Evolutionary conservation across 2,329 filamentous ascomycete genomes (phyloP).

Genomic region (Cryoendolithus antarcticus): DNA sequence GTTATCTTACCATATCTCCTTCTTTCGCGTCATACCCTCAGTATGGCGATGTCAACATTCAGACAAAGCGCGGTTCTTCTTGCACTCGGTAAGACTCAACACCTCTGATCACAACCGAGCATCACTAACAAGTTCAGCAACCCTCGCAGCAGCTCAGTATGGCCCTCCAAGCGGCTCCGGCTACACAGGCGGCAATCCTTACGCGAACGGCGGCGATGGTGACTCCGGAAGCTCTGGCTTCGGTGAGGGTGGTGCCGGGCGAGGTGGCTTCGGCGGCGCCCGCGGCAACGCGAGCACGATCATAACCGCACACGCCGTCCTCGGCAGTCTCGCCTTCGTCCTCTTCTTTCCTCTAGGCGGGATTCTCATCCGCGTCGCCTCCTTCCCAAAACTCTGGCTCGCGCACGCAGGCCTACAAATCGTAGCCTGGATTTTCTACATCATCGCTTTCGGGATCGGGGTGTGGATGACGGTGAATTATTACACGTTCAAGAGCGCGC

Average conservation of each 20-base stretch:
- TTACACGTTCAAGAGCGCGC: slow-evolving; percentile 26
- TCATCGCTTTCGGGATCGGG: slow-evolving; percentile 41
- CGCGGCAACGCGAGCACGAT: slow-evolving; percentile 16
- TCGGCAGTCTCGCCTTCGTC: slow-evolving; percentile 34
- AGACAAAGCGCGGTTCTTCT: too few species aligned
- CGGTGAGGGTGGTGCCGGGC: not conserved
- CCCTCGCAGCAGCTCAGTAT: too few species aligned
- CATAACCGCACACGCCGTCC: slow-evolving; percentile 33
- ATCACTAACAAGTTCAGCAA: too few species aligned
- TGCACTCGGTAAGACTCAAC: too few species aligned
- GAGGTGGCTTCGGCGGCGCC: slow-evolving; percentile 4
- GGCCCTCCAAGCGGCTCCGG: too few species aligned
- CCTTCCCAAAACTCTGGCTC: slow-evolving; percentile 32
- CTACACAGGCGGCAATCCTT: too few species aligned
- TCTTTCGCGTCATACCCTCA: too few species aligned
- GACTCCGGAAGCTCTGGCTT: slow-evolving; percentile 1
- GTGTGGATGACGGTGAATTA: slow-evolving; percentile 31
- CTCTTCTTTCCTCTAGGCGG: slow-evolving; percentile 35
- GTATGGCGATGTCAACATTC: too few species aligned
- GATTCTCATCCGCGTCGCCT: slow-evolving; percentile 33
- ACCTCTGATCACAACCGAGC: too few species aligned
- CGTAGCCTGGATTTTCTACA: slow-evolving; percentile 36
- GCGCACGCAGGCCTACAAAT: slow-evolving; percentile 38
- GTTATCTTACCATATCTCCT: too few species aligned
- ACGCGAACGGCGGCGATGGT: not conserved